Base-by-base conservation (phyloP, 2,329 filamentous ascomycete species). In the Simplicillium aogashimaense region DNA sequence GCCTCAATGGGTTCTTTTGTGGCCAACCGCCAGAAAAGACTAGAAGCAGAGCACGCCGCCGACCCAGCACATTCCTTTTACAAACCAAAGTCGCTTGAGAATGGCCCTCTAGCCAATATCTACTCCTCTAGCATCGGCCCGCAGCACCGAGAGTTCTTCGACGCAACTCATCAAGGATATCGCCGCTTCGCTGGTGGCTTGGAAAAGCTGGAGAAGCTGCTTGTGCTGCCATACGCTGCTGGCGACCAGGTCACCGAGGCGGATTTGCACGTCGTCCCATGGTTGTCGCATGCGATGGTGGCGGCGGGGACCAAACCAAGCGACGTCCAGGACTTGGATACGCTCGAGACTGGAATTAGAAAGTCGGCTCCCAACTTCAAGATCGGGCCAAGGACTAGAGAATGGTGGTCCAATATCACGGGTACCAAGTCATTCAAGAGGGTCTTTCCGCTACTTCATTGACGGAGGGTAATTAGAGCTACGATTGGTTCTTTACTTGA, bases 31-130 rank as follows among this genome's bases (percentile, higher is more conserved):
- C 46, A 50, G 28, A 28, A 9, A 4, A 45, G 39, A 25, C 43
- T 50, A 7, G 47, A 45, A 7, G 17, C 39, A 2, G 46, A 49
- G 17, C 37, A 38, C n/a, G 37, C 39, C 13, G 42, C 45, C 2
- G 3, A 40, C 11, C 39, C 46, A 3, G 43, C 13, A 2, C 45
- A 51, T 13, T 37, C 46, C 1, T 52, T 52, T 36, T 50, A 50
- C 35, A 41, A 35, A 7, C 43, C 40, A 3, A 50, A 50, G 33
- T 14, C 36, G 16, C 20, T 31, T 9, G 47, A 50, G 20, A 50
- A 50, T 20, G 40, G 40, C 7, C 9, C 20, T 7, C 9, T 50
- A 11, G 25, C 37, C 29, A 40, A 30, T 1, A 18, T 42, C 10
- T 50, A 50, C 36, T 36, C 37, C 6, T 35, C 34, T 2, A 39